Evolutionary conservation across 768 basidiomycete genomes (phyloP).

Genomic region (Kwoniella sp.): DNA sequence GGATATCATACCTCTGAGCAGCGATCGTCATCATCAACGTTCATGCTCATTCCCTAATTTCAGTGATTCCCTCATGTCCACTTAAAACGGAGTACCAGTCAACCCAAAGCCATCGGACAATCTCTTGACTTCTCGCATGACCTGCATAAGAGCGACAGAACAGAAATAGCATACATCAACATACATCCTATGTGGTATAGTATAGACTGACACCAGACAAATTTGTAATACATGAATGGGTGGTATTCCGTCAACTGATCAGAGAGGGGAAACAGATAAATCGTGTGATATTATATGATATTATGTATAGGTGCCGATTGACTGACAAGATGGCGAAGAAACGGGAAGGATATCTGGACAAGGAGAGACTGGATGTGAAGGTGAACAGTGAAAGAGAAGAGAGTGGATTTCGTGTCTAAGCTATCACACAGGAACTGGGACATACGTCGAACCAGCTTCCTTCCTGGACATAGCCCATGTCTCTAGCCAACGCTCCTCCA

Average conservation of each 20-base stretch:
- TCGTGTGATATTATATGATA: not conserved
- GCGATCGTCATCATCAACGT: no score
- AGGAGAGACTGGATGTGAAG: no score
- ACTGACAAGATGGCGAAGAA: no score
- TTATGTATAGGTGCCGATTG: not conserved
- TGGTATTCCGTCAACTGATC: no score
- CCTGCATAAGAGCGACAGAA: not conserved
- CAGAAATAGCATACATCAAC: not conserved
- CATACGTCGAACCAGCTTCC: constrained; percentile 50
- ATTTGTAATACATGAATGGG: no score
- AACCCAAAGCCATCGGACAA: constrained; percentile 1
- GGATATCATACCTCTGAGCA: no score
- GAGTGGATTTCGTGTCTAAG: constrained; percentile 6
- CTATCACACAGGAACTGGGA: constrained; percentile 38
- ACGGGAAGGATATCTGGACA: no score
- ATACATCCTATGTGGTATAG: not conserved
- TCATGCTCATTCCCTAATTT: no score
- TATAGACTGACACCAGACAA: not conserved
- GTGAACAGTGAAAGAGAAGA: no score
- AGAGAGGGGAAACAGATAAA: no score
- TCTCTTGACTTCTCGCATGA: constrained; percentile 12
- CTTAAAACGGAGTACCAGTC: not conserved
- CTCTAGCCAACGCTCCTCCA: constrained; percentile 58
- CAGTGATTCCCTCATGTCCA: no score
- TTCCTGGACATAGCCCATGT: constrained; percentile 27